These are phyloP conservation scores for Thelephora ganbajun DNA, from an alignment of 768 basidiomycete species.

Conservation along the genomic window DNA sequence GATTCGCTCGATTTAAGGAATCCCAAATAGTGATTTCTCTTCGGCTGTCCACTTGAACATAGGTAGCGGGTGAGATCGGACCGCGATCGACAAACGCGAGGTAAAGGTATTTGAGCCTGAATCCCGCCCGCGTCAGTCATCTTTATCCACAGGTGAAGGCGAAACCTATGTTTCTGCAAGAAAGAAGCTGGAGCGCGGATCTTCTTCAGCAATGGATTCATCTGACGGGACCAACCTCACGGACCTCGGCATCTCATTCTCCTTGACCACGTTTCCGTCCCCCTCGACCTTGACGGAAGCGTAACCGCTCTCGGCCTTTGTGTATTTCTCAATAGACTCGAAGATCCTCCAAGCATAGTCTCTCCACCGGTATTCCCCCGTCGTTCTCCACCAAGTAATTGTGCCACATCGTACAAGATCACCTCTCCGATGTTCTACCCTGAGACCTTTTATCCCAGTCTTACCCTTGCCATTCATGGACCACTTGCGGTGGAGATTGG, in stretches of 20 bases:
- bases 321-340: conserved; percentile 44
- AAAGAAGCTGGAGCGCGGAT: conserved; percentile 26
- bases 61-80: conserved; percentile 63
- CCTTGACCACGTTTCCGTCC: conserved; percentile 20
- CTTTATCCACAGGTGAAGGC: background rate
- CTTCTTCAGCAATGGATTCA: conserved; percentile 1
- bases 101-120: conserved; percentile 57
- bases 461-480: too few species aligned
- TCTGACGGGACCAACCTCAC: conserved; percentile 22
- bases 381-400: conserved; percentile 59
- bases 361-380: conserved; percentile 56
- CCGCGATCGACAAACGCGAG: conserved; percentile 56
- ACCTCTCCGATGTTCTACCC: too few species aligned
- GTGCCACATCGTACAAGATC: too few species aligned
- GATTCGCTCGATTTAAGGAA: conserved; percentile 6
- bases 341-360: conserved; percentile 61
- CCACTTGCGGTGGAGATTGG: too few species aligned
- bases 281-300: conserved; percentile 41
- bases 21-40: conserved; percentile 32
- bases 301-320: conserved; percentile 49
- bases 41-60: conserved; percentile 47
- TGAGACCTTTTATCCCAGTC: too few species aligned
- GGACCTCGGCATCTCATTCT: conserved; percentile 66
- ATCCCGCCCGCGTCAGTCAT: too few species aligned
- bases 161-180: conserved; percentile 36